Evolutionary conservation across 768 basidiomycete genomes (phyloP).

Genomic region (Daedaleopsis sinensis): DNA sequence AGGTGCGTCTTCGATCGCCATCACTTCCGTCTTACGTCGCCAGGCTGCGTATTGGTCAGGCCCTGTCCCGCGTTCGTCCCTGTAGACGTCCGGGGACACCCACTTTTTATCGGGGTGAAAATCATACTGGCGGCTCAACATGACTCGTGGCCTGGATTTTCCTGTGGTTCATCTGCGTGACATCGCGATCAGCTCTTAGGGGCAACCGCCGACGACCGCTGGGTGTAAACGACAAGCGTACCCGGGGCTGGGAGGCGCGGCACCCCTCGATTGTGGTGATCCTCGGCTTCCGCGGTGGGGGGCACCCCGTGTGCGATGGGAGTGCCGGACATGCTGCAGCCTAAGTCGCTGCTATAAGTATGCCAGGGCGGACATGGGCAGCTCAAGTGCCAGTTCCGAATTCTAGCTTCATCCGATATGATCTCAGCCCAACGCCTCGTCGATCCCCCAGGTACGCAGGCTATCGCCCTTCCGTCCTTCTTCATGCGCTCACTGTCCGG

Average conservation of each 20-base stretch:
- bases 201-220: neutral
- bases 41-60: neutral
- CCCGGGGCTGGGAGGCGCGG: constrained; percentile 6
- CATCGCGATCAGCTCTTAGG: neutral
- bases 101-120: too few species aligned
- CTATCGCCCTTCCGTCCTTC: neutral
- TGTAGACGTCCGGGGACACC: too few species aligned
- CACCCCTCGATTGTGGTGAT: constrained; percentile 10
- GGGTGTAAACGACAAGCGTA: neutral
- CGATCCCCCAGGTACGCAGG: constrained; percentile 21
- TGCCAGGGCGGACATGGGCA: neutral
- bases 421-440: constrained; percentile 18
- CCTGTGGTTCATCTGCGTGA: neutral
- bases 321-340: constrained; percentile 3
- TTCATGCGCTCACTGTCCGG: neutral
- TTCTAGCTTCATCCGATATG: constrained; percentile 1
- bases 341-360: constrained; percentile 9
- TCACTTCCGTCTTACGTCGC: neutral
- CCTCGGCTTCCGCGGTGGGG: constrained; percentile 18
- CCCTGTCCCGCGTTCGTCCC: too few species aligned
- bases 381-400: neutral
- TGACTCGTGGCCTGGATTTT: too few species aligned
- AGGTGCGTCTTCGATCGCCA: neutral
- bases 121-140: too few species aligned
- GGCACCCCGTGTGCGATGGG: neutral